These are phyloP conservation scores for Talaromyces sp. DNA, from an alignment of 2,329 filamentous ascomycete genomes.

Conservation along the genomic window DNA sequence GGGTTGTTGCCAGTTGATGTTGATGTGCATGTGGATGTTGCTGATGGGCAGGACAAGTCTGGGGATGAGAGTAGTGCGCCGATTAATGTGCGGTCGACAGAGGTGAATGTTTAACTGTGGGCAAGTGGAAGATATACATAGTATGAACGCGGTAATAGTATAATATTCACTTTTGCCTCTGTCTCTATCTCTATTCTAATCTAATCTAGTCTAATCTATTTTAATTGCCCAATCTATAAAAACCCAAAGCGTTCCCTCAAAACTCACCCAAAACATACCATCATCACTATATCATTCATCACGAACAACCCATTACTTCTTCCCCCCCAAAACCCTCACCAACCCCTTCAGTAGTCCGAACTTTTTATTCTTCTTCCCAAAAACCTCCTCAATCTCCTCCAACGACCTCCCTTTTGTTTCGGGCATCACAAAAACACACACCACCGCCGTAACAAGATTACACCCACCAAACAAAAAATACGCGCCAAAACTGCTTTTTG, in stretches of 20 bases:
- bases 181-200: neutral
- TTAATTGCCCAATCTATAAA: neutral
- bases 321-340: neutral
- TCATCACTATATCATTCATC: neutral
- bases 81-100: conserved; percentile 2
- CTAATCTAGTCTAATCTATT: neutral
- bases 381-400: conserved; percentile 48
- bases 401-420: conserved; percentile 47
- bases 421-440: conserved; percentile 44
- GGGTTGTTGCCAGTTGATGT: conserved; percentile 12
- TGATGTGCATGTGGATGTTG: no score
- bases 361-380: conserved; percentile 21
- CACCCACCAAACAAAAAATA: conserved; percentile 46
- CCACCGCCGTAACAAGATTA: conserved; percentile 32
- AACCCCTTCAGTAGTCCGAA: conserved; percentile 10
- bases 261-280: neutral
- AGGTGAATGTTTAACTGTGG: conserved; percentile 1
- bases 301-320: neutral
- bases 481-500: conserved; percentile 38
- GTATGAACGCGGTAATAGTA: neutral
- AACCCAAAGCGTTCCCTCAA: no score
- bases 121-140: neutral
- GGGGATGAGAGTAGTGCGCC: neutral
- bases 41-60: neutral
- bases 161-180: neutral